A percentile compares a stretch with the other conserved stretches of the same genome.
phyloP scores from a whole-genome alignment of 192 early-diverging fungal genomes.

The Radiomyces spectabilis region DNA sequence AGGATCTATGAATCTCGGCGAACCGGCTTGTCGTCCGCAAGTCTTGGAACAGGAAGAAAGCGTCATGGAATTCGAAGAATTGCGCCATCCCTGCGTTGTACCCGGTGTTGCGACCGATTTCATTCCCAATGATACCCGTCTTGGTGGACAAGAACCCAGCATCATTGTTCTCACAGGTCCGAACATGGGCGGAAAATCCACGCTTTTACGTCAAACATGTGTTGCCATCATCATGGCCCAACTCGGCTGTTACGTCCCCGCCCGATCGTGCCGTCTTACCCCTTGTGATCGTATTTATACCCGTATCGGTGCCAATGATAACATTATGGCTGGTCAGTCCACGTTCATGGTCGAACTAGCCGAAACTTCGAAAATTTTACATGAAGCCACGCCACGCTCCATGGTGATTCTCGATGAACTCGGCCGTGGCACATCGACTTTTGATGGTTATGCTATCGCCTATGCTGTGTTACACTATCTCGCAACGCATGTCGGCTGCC shows the following conservation, averaged over 20 bases:
- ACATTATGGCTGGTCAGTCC: constrained; percentile 87
- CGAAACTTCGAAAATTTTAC: constrained; percentile 89
- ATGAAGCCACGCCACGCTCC: constrained; percentile 82
- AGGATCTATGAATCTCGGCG: constrained; percentile 60
- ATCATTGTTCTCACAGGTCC: constrained; percentile 94
- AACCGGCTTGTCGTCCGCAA: constrained; percentile 78
- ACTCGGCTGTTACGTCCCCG: constrained; percentile 92
- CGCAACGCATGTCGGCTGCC: constrained; percentile 71
- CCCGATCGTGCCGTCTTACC: constrained; percentile 59
- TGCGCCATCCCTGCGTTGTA: constrained; percentile 91
- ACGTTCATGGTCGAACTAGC: constrained; percentile 97
- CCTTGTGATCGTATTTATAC: constrained; percentile 95
- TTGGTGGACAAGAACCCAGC: constrained; percentile 58
- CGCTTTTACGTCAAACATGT: constrained; percentile 90
- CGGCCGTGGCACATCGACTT: constrained; percentile 93
- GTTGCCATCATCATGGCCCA: constrained; percentile 95
- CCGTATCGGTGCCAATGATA: constrained; percentile 96
- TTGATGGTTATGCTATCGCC: constrained; percentile 96
- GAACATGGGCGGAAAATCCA: constrained; percentile 99
- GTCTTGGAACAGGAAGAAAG: constrained; percentile 63
- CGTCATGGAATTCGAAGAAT: constrained; percentile 74
- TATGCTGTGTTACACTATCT: constrained; percentile 84
- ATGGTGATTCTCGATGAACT: constrained; percentile 97
- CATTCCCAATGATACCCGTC: constrained; percentile 89
- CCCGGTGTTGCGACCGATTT: constrained; percentile 61